A percentile compares a stretch with the other conserved stretches of the same genome.
These are phyloP conservation scores for Calocybe indica DNA, from an alignment of 768 basidiomycete genomes.

Conservation along the genomic window DNA sequence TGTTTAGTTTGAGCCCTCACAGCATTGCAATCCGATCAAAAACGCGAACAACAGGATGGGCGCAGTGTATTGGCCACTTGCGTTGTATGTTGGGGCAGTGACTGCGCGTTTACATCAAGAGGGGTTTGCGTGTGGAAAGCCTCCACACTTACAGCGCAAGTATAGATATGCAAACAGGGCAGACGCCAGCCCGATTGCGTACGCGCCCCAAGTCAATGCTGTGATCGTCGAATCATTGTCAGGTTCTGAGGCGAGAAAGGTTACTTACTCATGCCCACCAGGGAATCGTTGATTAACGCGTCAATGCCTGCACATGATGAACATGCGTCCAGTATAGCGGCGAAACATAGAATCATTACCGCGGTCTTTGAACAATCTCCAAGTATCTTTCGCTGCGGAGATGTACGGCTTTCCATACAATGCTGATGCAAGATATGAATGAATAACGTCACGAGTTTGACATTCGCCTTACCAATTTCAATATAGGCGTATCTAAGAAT, in stretches of 20 bases:
- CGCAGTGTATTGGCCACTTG: conserved; percentile 69
- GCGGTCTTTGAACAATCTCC: conserved; percentile 69
- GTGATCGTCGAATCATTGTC: not conserved
- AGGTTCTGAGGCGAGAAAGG: not conserved
- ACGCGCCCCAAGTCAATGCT: conserved; percentile 80
- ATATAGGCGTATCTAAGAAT: conserved; percentile 68
- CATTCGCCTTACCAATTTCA: conserved; percentile 52
- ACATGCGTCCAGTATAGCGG: conserved; percentile 5
- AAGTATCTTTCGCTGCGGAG: conserved; percentile 77
- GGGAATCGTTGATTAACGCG: conserved; percentile 76
- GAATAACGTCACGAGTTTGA: not conserved
- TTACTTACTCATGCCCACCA: conserved; percentile 68
- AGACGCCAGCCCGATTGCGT: conserved; percentile 66
- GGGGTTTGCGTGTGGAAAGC: not conserved
- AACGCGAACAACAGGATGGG: conserved; percentile 76
- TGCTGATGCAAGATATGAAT: conserved; percentile 29
- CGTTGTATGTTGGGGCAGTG: conserved; percentile 72
- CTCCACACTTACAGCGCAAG: conserved; percentile 47
- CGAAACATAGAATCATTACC: conserved; percentile 26
- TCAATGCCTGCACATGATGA: conserved; percentile 47
- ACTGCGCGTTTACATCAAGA: conserved; percentile 27
- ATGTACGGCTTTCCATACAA: conserved; percentile 84
- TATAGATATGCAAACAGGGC: conserved; percentile 77
- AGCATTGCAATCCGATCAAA: conserved; percentile 69
- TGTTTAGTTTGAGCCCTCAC: conserved; percentile 30